Evolutionary conservation across 2,329 filamentous ascomycete species (phyloP), one percentile per base, ranked within the genome.

Genomic region (Helminthosporium solani): DNA sequence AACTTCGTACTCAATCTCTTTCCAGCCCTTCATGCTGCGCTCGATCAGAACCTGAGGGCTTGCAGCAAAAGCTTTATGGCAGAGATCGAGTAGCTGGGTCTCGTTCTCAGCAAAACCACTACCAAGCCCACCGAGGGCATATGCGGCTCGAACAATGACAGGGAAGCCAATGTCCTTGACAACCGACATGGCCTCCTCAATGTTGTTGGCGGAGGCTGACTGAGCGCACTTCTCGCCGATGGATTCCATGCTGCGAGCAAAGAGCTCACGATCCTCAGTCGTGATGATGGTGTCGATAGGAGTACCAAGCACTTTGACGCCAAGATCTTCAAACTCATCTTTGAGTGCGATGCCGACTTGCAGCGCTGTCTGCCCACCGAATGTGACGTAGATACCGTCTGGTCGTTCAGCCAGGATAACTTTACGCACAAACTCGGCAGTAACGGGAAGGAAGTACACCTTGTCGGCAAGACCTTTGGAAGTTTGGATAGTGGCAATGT

Each of bases 11-110:
- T 99, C 94, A 53, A 97, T 95, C 73, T 99, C 94, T 73, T 99
- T 99, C 94, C 94, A 99, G 49, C 94, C 94, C 77, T 97, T 97
- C 92, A 99, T 97, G 76, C 90, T 95, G 70, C 88, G 85, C 77
- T 99, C 94, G 61, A 99, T 95, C 44, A 99, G 81, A 7, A 99
- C 89, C 70, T 99, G 94, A 7, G 94, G 94, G 67, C 90, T 96
- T 57, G 88, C 91, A 21, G 94, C 91, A 57, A 99, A 90, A 6
- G 94, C 92, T 74, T 95, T 96, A 71, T 88, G 86, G 79, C 94
- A 97, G 36, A 97, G 86, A 2, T 92, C 88, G 27, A 87, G 75
- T 34, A 97, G 78, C 70, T 99, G 84, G 2, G 81, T 72, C 59
- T 95, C 85, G 69, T 97, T 85, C 61, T 96, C 86, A 46, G 94